Base-by-base conservation (phyloP, 2,329 filamentous ascomycete genomes). In the Phaeosphaeriaceae sp. region DNA sequence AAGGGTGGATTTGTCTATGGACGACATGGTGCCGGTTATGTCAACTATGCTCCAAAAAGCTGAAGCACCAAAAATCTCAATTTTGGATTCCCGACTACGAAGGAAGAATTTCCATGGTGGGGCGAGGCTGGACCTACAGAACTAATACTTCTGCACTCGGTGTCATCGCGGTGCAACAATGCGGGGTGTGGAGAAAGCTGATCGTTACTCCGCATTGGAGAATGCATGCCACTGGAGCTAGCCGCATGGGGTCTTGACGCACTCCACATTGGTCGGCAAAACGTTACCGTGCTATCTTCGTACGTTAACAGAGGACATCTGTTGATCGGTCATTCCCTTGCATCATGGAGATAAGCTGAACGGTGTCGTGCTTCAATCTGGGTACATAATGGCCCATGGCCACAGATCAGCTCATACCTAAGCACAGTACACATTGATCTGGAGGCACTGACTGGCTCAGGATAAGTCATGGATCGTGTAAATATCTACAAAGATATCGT, bases 1-100 rank as follows among this genome's bases (percentile, higher is more conserved):
- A 5, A 72, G 54, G 10, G 65, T 63, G 7, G 57, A 57, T 22
- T 67, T 40, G 17, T 57, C 46, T 15, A 55, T 50, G 17, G 49
- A 41, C 11, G 49, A 51, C 57, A 57, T 60, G 21, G n/a, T 54
- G 22, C 46, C 13, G 41, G n/a, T 36, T 31, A 44, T 21, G 11
- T 45, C 42, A 36, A 44, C 15, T 19, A 13, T 44, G 20, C 2
- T 10, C 9, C 2, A 10, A 47, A 7, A 25, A 22, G n/a, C n/a
- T n/a, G n/a, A n/a, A n/a, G n/a, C n/a, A n/a, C n/a, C n/a, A n/a
- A n/a, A n/a, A 48, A 31, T 31, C 36, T 4, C 13, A 40, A n/a
- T n/a, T 7, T 15, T 40, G 31, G 31, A 3, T 11, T 36, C 15
- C 10, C n/a, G n/a, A n/a, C n/a, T n/a, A n/a, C n/a, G n/a, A 36